Conservation (phyloP, 768 basidiomycete genomes). For the Hirschioporus abietinus region DNA sequence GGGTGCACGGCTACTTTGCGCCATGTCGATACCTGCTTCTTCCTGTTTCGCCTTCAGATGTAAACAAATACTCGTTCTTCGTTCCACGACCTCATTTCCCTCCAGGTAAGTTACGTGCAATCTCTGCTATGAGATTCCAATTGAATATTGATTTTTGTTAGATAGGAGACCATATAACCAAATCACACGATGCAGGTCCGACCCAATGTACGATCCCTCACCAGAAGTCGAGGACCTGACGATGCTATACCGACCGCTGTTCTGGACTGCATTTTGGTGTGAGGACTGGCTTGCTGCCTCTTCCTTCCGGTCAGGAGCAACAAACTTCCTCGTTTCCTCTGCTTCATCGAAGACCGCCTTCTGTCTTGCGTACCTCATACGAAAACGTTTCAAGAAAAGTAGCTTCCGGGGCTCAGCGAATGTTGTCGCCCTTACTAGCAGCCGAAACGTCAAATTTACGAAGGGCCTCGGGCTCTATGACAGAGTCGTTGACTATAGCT, state of each 20-base stretch:
- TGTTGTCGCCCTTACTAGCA: slow-evolving; percentile 59
- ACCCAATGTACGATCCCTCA: slow-evolving; percentile 48
- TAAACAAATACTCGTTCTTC: slow-evolving; percentile 50
- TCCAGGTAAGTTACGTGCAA: slow-evolving; percentile 33
- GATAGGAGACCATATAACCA: slow-evolving; percentile 70
- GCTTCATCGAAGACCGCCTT: slow-evolving; percentile 73
- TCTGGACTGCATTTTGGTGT: slow-evolving; percentile 74
- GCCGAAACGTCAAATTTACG: slow-evolving; percentile 50
- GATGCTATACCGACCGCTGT: slow-evolving; percentile 69
- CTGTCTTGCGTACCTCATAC: slow-evolving; percentile 56
- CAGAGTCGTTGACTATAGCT: slow-evolving; percentile 50
- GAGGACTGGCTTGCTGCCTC: slow-evolving; percentile 61
- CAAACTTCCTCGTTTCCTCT: slow-evolving; percentile 52
- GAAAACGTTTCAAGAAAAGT: slow-evolving; percentile 32
- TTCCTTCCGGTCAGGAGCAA: slow-evolving; percentile 43
- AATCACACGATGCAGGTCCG: slow-evolving; percentile 50
- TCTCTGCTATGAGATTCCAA: background rate
- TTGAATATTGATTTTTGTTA: slow-evolving; percentile 11
- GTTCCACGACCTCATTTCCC: slow-evolving; percentile 60
- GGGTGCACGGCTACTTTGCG: slow-evolving; percentile 58
- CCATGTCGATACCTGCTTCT: slow-evolving; percentile 53
- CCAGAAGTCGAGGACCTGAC: slow-evolving; percentile 51
- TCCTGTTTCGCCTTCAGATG: slow-evolving; percentile 42
- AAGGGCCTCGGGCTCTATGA: slow-evolving; percentile 49
- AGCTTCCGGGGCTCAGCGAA: slow-evolving; percentile 26